These are phyloP conservation scores for Pleodorina starrii DNA, from an alignment of 139 green algal genomes.

Conservation along the genomic window DNA sequence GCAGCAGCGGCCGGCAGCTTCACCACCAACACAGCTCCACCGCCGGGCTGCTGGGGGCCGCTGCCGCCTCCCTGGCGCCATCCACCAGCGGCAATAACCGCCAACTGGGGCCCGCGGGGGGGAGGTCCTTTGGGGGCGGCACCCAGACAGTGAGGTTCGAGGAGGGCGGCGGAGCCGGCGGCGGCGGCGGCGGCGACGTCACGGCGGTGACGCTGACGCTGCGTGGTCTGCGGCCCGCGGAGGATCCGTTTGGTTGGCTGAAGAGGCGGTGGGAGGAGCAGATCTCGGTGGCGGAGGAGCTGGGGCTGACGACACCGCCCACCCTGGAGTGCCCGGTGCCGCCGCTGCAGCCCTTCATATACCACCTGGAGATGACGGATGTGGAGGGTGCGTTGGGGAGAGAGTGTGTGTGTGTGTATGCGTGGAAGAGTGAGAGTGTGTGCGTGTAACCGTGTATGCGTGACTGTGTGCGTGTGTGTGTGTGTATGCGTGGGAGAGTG, in stretches of 20 bases:
- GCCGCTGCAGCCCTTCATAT: constrained; percentile 36
- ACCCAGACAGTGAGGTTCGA: constrained; percentile 18
- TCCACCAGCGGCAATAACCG: background rate
- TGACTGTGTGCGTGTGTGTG: too few species aligned
- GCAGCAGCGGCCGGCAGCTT: background rate
- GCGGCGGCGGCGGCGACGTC: background rate
- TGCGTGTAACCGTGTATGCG: too few species aligned
- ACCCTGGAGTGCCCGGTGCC: constrained; percentile 17
- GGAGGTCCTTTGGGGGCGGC: constrained; percentile 2
- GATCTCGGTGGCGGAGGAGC: constrained; percentile 1
- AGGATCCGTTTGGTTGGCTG: constrained; percentile 20
- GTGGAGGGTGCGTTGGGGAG: constrained; percentile 14
- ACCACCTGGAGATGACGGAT: constrained; percentile 39
- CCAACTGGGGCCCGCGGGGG: background rate
- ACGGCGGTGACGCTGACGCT: constrained; percentile 1
- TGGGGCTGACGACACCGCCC: constrained; percentile 15
- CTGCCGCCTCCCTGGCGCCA: background rate
- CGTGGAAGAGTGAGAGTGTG: too few species aligned
- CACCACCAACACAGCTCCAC: constrained; percentile 6
- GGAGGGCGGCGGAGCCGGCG: background rate
- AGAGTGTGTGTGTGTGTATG: background rate
- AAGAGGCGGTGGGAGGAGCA: constrained; percentile 26
- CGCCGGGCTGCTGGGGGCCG: background rate
- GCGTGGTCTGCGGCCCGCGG: background rate
- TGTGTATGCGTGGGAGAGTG: too few species aligned